phyloP scores from a whole-genome alignment of 192 early-diverging fungal genomes.

The Linnemannia hyalina region DNA sequence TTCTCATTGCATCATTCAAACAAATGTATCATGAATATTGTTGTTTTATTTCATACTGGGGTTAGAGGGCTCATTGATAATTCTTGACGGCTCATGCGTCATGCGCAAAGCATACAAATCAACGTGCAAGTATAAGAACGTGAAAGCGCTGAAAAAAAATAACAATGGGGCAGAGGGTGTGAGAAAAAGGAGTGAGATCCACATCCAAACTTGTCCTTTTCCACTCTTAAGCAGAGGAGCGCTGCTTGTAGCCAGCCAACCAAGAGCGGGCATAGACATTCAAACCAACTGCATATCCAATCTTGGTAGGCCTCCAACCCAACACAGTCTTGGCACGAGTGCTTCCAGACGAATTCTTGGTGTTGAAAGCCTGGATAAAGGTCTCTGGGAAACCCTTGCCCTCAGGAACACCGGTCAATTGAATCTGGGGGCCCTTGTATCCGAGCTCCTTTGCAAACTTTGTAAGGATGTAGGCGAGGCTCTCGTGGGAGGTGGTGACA shows the following conservation, averaged over 20 bases:
- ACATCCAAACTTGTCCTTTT: background rate
- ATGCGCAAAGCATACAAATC: no score
- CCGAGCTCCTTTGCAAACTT: conserved; percentile 36
- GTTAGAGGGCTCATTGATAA: no score
- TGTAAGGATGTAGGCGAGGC: conserved; percentile 28
- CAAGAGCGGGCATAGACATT: conserved; percentile 23
- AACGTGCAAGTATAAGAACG: no score
- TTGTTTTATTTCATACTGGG: no score
- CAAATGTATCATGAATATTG: no score
- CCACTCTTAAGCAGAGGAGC: background rate
- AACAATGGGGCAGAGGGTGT: no score
- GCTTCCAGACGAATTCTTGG: background rate
- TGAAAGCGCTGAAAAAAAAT: no score
- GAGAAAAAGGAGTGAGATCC: background rate
- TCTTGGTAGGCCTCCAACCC: conserved; percentile 42
- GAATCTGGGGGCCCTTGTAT: conserved; percentile 19
- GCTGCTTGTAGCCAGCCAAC: conserved; percentile 6
- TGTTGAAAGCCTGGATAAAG: conserved; percentile 35
- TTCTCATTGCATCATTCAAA: no score
- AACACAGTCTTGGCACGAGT: conserved; percentile 29
- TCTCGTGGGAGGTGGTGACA: conserved; percentile 41
- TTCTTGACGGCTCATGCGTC: no score
- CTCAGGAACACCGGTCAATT: conserved; percentile 14
- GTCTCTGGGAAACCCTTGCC: background rate
- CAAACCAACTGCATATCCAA: conserved; percentile 11